A percentile compares a stretch with the other conserved stretches of the same genome.
Conservation (phyloP, 768 basidiomycete genomes). For the Tulasnella sp. region DNA sequence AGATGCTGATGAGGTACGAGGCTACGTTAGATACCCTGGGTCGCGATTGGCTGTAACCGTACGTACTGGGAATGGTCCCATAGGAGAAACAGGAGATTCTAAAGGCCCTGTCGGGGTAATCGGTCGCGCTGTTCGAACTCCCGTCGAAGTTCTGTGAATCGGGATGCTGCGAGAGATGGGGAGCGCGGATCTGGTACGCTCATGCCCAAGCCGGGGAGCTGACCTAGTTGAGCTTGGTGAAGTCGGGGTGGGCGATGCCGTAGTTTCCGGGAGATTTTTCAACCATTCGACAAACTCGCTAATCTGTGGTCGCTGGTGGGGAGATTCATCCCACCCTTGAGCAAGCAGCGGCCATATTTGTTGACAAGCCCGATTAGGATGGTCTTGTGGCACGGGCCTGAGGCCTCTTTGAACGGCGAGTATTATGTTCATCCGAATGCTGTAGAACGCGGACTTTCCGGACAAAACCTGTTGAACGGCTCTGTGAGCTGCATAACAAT, state of each 20-base stretch:
- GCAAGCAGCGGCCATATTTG: slow-evolving; percentile 11
- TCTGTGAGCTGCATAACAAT: background rate
- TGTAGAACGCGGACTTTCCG: background rate
- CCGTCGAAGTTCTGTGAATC: background rate
- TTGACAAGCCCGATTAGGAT: background rate
- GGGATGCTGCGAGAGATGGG: background rate
- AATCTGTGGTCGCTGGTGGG: background rate
- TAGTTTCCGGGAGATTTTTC: background rate
- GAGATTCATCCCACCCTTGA: background rate
- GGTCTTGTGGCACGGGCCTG: background rate
- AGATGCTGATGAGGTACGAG: background rate
- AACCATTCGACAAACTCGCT: background rate
- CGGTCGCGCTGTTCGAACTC: background rate
- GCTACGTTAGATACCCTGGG: background rate
- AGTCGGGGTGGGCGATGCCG: background rate
- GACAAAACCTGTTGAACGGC: background rate
- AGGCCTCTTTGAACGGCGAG: slow-evolving; percentile 19
- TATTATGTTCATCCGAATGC: background rate
- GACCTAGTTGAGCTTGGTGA: background rate
- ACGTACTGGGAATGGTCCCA: background rate
- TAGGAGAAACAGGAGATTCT: background rate
- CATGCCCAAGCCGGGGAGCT: background rate
- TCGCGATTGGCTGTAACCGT: background rate
- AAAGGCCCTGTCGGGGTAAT: background rate
- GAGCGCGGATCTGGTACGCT: background rate